Evolutionary conservation across 1,284 basidiomycete species (phyloP).

Genomic region (Fomitopsis betulina): DNA sequence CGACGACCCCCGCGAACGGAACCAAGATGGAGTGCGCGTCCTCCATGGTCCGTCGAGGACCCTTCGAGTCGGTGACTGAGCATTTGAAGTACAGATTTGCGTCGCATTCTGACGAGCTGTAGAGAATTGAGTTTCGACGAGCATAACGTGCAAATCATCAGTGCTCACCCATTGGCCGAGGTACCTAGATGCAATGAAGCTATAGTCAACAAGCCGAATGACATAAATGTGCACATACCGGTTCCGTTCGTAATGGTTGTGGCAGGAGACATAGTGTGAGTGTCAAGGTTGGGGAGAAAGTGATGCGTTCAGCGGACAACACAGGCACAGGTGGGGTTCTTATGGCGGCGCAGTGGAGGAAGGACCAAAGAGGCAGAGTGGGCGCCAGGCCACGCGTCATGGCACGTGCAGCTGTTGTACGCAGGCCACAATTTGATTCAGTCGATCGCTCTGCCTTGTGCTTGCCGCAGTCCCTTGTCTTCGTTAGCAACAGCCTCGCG

Average conservation of each 20-base stretch:
- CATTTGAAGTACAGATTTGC: slow-evolving; percentile 66
- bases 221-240: neutral
- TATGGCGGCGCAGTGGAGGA: slow-evolving; percentile 1
- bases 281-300: neutral
- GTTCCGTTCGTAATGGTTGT: neutral
- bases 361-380: neutral
- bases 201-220: neutral
- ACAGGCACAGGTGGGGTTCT: neutral
- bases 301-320: neutral
- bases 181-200: neutral
- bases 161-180: neutral
- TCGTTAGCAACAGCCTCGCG: neutral
- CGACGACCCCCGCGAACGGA: slow-evolving; percentile 86
- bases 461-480: neutral
- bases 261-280: neutral
- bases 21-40: slow-evolving; percentile 96
- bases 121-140: too few relatives aligned
- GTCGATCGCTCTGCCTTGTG: neutral
- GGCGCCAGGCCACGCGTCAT: slow-evolving; percentile 4
- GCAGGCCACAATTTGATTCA: neutral
- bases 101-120: neutral
- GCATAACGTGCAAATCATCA: neutral
- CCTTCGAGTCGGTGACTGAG: slow-evolving; percentile 90
- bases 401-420: slow-evolving; percentile 1
- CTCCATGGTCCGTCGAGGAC: slow-evolving; percentile 93